Conservation (phyloP, 805 yeast species). For the Maudiozyma turicensis region DNA sequence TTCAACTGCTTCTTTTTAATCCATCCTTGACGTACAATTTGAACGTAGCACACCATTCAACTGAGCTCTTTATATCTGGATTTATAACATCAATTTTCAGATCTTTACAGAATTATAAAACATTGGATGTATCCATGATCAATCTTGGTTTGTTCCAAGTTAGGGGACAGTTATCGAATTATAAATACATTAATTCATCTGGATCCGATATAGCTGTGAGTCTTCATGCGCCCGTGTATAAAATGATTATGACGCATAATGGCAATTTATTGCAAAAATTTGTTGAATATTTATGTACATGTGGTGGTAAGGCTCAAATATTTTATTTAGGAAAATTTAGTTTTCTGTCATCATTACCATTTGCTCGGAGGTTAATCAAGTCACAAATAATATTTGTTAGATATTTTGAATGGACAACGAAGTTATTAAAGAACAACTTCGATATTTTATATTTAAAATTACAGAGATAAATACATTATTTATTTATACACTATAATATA, state of each 20-base stretch:
- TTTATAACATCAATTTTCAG: constrained; percentile 16
- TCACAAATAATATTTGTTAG: not conserved
- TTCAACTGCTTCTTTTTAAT: constrained; percentile 22
- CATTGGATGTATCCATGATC: constrained; percentile 13
- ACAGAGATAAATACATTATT: not conserved
- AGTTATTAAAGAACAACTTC: not conserved
- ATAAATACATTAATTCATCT: constrained; percentile 18
- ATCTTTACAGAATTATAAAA: constrained; percentile 9
- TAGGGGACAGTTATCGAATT: constrained; percentile 27
- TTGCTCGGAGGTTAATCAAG: not conserved
- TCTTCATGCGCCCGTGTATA: constrained; percentile 21
- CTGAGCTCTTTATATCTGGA: constrained; percentile 23
- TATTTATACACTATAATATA: not conserved
- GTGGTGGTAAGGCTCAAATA: constrained; percentile 7
- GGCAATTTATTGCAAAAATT: constrained; percentile 13
- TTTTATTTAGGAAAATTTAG: constrained; percentile 20
- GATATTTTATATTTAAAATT: not conserved
- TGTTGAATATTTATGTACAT: constrained; percentile 8
- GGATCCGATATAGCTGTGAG: constrained; percentile 21
- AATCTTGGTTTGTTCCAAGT: constrained; percentile 24
- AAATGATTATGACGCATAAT: constrained; percentile 16
- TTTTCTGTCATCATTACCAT: constrained; percentile 5
- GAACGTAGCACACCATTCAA: constrained; percentile 17
- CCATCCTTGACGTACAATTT: constrained; percentile 24
- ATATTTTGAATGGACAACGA: not conserved